Base-by-base conservation (phyloP, 345 rosid genomes). In the Capsella bursapastoris region DNA sequence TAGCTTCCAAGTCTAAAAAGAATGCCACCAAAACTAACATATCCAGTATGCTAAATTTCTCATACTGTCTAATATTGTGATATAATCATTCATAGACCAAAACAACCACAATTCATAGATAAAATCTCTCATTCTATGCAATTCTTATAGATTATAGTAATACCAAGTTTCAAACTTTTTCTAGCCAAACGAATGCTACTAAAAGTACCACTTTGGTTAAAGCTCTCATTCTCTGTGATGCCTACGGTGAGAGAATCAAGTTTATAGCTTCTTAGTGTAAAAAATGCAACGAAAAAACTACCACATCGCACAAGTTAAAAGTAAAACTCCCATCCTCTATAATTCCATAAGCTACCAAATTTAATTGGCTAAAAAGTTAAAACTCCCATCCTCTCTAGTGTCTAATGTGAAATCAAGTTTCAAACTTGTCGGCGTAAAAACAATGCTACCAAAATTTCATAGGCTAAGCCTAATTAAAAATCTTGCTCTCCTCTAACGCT, bases 281-380 rank as follows among this genome's bases (percentile, higher is more conserved):
- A 34, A 34, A 34, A 34, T 34, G 37, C 8, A 6, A 34, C 37
- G 37, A 34, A 7, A 34, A 7, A 28, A 12, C 43, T 50, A 61
- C 68, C 38, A 73, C 57, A 55, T 56, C 7, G 37, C 8, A 34
- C 37, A 34, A 34, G 14, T 60, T 49, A 27, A 47, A 37, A 37
- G 40, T 2, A 37, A 37, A 43, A 4, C 49, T 11, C 34, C 37
- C 18, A 3, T 40, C 0, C 31, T 56, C 40, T 45, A 34, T 56
- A 44, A 35, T 38, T 27, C 28, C 40, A 4, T 32, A 32, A 32
- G 35, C 37, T 55, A 55, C 10, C 61, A 32, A 7, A 35, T 9
- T 11, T 13, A 37, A 5, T 16, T 10, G n/a, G 38, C 40, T 7
- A 7, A 37, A 37, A 7, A 37, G 0, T 71, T 28, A 61, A 4